A percentile compares a stretch with the other conserved stretches of the same genome.
phyloP scores from a whole-genome alignment of 2,329 filamentous ascomycete genomes.

The Cryphonectria carpinicola region DNA sequence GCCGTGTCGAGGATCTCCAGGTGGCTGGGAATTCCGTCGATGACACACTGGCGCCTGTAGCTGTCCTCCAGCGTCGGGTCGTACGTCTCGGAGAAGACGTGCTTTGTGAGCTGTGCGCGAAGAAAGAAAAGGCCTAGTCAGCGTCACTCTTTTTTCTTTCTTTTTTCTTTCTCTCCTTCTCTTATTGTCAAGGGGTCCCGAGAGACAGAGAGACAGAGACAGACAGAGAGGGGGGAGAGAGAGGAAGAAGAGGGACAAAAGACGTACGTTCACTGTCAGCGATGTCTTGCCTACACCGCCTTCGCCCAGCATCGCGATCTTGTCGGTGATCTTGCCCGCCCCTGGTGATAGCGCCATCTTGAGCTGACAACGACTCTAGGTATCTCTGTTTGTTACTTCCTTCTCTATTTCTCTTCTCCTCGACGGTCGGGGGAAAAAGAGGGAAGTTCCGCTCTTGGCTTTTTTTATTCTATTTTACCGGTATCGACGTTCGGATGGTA shows the following conservation, averaged over 20 bases:
- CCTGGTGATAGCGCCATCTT: slow-evolving; percentile 18
- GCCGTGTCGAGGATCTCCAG: slow-evolving; percentile 29
- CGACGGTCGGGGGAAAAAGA: background rate
- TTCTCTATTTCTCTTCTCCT: background rate
- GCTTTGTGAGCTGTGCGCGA: slow-evolving; percentile 23
- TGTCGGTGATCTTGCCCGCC: slow-evolving; percentile 26
- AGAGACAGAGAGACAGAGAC: background rate
- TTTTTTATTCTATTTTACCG: background rate
- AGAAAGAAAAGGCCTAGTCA: background rate
- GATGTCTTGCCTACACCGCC: slow-evolving; percentile 29
- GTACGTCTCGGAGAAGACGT: slow-evolving; percentile 28
- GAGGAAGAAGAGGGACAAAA: background rate
- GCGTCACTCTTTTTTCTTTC: background rate
- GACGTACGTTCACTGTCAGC: slow-evolving; percentile 26
- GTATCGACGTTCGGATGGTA: slow-evolving; percentile 8
- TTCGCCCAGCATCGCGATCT: slow-evolving; percentile 28
- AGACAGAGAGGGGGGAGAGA: background rate
- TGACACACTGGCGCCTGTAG: slow-evolving; percentile 28
- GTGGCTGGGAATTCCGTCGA: slow-evolving; percentile 25
- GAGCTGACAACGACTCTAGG: background rate
- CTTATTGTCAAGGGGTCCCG: too few relatives aligned
- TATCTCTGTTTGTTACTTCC: background rate
- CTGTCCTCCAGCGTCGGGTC: slow-evolving; percentile 29
- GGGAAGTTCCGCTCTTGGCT: background rate
- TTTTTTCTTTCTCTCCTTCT: background rate